Evolutionary conservation across 495 filamentous ascomycete species (phyloP).

Genomic region (Gamarada debralockiae): DNA sequence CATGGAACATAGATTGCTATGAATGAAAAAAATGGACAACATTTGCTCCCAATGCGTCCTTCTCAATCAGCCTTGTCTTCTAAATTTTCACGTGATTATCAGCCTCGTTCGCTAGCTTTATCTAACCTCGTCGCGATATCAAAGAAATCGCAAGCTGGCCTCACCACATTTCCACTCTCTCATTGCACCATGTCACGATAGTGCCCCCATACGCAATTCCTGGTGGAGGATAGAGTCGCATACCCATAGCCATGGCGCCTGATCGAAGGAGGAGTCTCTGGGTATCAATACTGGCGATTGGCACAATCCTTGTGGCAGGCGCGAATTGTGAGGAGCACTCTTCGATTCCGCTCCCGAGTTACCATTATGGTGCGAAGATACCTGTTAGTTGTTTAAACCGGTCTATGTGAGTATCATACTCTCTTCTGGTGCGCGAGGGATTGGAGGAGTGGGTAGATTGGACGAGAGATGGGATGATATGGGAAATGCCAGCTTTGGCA

Average conservation of each 20-base stretch:
- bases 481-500: background rate
- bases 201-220: too few species aligned
- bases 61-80: too few species aligned
- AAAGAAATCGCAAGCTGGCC: too few species aligned
- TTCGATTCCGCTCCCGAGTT: slow-evolving; percentile 26
- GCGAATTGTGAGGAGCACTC: slow-evolving; percentile 13
- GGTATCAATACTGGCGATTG: background rate
- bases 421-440: background rate
- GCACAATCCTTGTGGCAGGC: background rate
- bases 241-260: background rate
- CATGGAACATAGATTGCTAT: background rate
- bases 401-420: slow-evolving; percentile 49
- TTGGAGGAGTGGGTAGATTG: background rate
- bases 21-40: background rate
- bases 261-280: background rate
- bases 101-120: too few species aligned
- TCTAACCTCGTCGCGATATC: too few species aligned
- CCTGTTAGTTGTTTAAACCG: slow-evolving; percentile 66
- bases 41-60: too few species aligned
- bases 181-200: too few species aligned
- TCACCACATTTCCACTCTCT: too few species aligned
- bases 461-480: background rate
- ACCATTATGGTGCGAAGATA: slow-evolving; percentile 42
- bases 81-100: too few species aligned
- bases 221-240: too few species aligned